Evolutionary conservation across 2,329 filamentous ascomycete genomes (phyloP), one percentile per base, ranked within the genome.

Genomic region (Fusarium sp.): DNA sequence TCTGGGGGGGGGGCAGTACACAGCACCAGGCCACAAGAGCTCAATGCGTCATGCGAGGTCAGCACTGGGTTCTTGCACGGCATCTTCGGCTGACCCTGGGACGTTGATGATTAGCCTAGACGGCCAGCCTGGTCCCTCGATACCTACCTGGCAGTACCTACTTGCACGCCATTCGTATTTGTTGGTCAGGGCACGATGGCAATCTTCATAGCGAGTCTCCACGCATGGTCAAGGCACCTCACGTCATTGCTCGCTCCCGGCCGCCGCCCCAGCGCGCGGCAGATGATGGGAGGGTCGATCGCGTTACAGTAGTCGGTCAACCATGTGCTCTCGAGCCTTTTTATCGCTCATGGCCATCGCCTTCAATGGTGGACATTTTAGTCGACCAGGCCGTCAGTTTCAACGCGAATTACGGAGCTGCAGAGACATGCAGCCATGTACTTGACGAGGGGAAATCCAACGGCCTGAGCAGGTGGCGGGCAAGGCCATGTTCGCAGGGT

Each of bases 191-290:
- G n/a, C 39, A 32, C 18, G 37, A 34, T 27, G 39, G 35, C 39
- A 61, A 48, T 45, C 39, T 61, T 61, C 27, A 45, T 14, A 48
- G 43, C 43, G 43, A 39, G 35, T 43, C 57, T 30, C 23, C 30
- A 50, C n/a, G 43, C 16, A 62, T 32, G 30, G 41, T 20, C 43
- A 50, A 27, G 59, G 41, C 43, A 25, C n/a, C 61, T 67, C 70
- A 71, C 68, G 75, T 69, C 73, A 74, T 77, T 68, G 64, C 64
- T 58, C 60, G 65, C 54, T 57, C 57, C 64, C 39, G 66, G 66
- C 59, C 45, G 66, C 56, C 41, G 71, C 61, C 65, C 63, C 57
- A 67, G 68, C 48, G 68, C 48, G 25, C 52, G 56, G 54, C 56
- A 70, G 62, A 72, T 62, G 62, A 62, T 70, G 41, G 64, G 43